Base-by-base conservation (phyloP, 78 protist species). In the Trichosphaerium sp. region DNA sequence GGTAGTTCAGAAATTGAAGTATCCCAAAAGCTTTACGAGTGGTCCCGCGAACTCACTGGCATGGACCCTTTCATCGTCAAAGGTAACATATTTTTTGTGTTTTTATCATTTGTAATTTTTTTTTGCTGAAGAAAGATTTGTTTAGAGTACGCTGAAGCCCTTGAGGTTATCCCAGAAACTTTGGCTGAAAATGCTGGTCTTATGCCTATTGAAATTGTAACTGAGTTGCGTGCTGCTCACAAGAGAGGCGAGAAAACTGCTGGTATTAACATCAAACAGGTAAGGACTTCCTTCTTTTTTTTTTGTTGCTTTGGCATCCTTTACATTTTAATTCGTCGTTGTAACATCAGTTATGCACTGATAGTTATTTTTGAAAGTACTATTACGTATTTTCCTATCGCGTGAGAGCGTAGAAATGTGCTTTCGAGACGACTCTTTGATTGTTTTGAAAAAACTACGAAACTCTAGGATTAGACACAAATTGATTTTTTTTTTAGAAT, bases 151-250 rank as follows among this genome's bases (percentile, higher is more conserved):
- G 97, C 98, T 51, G 96, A 95, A 52, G 99, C 99, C 10, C 49
- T 97, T 37, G 99, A 97, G 82, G 78, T 93, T 63, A 79, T 94
- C n/a, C 99, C 99, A 4, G 74, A 81, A 80, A 96, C 98, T 11
- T 85, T 98, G 29, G 99, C 99, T 15, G 99, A 97, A 91, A 97
- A 97, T 69, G 99, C 99, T 6, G 99, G 99, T 25, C 83, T 97
- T n/a, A 56, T 89, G 59, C 98, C 99, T 48, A 85, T 97, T 82
- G 12, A 41, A 1, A 84, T 90, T 15, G 99, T 95, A 35, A 92
- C 99, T 5, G 98, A 90, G 81, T 88, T 95, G 31, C 82, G 97
- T 32, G 87, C 78, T 65, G 39, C 41, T 49, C 98, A 95, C 69
- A 80, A 71, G 12, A 64, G 75, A 44, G 99, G 98, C 60, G 89